Percentiles rank a stretch among this genome's conserved stretches.
Conservation (phyloP, 2,329 filamentous ascomycete genomes). For the Aspergillus cejpii region DNA sequence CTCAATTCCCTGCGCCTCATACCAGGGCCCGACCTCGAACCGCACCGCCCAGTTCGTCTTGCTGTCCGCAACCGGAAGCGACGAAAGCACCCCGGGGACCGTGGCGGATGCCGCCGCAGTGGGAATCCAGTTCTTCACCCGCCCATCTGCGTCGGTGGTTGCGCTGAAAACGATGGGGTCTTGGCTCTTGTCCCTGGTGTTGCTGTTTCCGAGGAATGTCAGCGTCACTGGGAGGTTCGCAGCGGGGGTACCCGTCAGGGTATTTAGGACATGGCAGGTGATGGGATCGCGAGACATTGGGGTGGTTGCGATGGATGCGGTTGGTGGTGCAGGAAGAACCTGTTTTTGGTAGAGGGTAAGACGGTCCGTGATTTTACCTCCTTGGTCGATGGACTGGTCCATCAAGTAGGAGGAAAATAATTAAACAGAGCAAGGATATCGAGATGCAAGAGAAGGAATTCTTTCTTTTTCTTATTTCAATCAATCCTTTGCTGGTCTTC, state of each 20-base stretch:
- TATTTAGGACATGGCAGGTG: constrained; percentile 48
- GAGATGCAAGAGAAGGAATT: neutral
- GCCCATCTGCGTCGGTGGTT: constrained; percentile 42
- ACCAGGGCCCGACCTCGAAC: constrained; percentile 44
- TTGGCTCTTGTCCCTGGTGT: constrained; percentile 23
- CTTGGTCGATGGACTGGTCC: constrained; percentile 16
- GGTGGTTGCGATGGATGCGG: constrained; percentile 13
- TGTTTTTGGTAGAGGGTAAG: constrained; percentile 33
- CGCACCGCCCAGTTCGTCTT: constrained; percentile 43
- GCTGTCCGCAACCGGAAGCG: constrained; percentile 32
- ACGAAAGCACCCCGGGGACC: constrained; percentile 26
- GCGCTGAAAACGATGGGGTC: constrained; percentile 31
- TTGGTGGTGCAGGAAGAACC: constrained; percentile 14
- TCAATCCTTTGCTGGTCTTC: constrained; percentile 7
- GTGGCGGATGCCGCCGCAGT: constrained; percentile 18
- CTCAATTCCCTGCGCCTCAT: constrained; percentile 42
- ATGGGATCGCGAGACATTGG: constrained; percentile 42
- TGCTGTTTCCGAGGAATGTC: constrained; percentile 51
- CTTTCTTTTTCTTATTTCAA: neutral
- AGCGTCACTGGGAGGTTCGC: constrained; percentile 45
- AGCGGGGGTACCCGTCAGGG: constrained; percentile 41
- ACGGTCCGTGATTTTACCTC: constrained; percentile 26
- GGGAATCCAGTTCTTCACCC: constrained; percentile 41
- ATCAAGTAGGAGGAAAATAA: constrained; percentile 18
- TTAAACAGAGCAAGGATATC: neutral